Evolutionary conservation across 1,284 basidiomycete genomes (phyloP).

Genomic region (Cutaneotrichosporon cyanovorans): DNA sequence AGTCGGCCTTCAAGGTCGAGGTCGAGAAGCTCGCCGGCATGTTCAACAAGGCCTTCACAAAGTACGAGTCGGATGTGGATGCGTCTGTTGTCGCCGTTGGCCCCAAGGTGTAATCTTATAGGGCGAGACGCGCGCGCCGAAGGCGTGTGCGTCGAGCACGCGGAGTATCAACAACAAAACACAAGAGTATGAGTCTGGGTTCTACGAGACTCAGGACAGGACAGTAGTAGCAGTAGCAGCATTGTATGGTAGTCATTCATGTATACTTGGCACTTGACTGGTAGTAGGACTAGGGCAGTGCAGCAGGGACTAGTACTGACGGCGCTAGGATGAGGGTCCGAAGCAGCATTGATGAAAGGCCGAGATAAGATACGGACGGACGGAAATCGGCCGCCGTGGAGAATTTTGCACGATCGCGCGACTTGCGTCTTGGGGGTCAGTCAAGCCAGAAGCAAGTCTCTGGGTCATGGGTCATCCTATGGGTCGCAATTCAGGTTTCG

Average conservation of each 20-base stretch:
- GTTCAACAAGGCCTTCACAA: constrained; percentile 85
- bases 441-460: too few species aligned
- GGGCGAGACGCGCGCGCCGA: too few species aligned
- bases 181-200: neutral
- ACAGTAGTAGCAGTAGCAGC: constrained; percentile 1
- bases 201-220: too few species aligned
- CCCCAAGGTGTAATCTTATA: constrained; percentile 49
- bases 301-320: neutral
- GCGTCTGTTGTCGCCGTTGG: constrained; percentile 70
- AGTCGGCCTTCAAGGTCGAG: constrained; percentile 77
- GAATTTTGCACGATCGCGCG: too few species aligned
- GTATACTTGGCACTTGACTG: constrained; percentile 7
- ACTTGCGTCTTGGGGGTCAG: too few species aligned
- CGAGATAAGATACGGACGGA: constrained; percentile 1
- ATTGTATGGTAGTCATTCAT: constrained; percentile 9
- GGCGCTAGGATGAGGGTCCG: neutral
- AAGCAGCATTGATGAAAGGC: neutral
- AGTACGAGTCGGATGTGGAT: constrained; percentile 78
- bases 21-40: constrained; percentile 76
- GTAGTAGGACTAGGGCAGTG: neutral
- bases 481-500: too few species aligned
- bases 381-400: too few species aligned
- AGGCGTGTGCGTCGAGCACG: too few species aligned
- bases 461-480: too few species aligned
- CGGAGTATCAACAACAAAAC: too few species aligned